These are phyloP conservation scores for Candida oleophila DNA, from an alignment of 805 yeast genomes.

Conservation along the genomic window DNA sequence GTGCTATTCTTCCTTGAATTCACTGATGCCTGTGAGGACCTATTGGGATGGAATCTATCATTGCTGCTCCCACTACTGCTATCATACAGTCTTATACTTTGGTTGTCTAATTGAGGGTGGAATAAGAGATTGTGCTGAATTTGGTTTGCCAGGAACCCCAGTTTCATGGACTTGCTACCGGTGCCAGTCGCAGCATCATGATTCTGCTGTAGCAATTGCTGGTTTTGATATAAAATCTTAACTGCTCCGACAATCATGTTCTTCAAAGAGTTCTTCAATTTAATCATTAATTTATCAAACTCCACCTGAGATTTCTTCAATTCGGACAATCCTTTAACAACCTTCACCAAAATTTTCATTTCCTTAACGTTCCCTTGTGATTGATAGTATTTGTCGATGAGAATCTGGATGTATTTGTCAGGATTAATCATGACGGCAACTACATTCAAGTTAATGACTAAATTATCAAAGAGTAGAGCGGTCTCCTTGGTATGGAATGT, in stretches of 20 bases:
- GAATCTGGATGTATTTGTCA: conserved; percentile 22
- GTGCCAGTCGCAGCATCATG: background rate
- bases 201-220: background rate
- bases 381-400: conserved; percentile 22
- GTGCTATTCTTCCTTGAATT: conserved; percentile 1
- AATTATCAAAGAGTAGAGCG: conserved; percentile 17
- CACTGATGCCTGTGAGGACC: conserved; percentile 1
- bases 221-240: conserved; percentile 19
- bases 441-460: conserved; percentile 27
- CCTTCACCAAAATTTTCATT: conserved; percentile 24
- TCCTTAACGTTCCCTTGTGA: conserved; percentile 23
- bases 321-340: conserved; percentile 30
- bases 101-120: background rate
- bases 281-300: conserved; percentile 23
- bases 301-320: conserved; percentile 16
- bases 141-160: background rate
- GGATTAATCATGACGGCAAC: conserved; percentile 38
- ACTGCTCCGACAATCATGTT: conserved; percentile 24
- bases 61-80: background rate
- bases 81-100: conserved; percentile 1
- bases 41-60: background rate
- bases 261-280: conserved; percentile 23
- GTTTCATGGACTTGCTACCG: background rate
- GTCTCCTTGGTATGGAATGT: conserved; percentile 14
- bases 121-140: background rate